Base-by-base conservation (phyloP, 2,329 filamentous ascomycete genomes). In the Ascocoryne sarcoides region DNA sequence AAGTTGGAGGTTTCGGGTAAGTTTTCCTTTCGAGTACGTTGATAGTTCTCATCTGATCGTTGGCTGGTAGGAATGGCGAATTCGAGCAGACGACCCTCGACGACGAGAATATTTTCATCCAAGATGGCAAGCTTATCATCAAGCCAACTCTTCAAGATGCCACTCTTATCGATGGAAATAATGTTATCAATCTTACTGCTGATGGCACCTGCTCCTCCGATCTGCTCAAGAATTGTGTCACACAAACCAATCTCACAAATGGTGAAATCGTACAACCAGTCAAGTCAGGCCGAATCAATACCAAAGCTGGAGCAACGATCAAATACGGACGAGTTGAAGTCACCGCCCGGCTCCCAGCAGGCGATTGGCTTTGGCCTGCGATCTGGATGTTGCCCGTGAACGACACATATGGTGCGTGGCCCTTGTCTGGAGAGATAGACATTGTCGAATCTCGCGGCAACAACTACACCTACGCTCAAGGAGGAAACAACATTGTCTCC, bases 301-400 rank as follows among this genome's bases (percentile, higher is more conserved):
- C 83, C 42, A 82, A 75, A 57, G 74, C 74, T 32, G 76, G 80
- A 12, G 77, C 77, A 5, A 71, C 65, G 12, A 84, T 93, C 67
- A 85, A 79, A 62, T 93, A 84, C 58, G 86, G 86, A 35, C 82
- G 84, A 32, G 73, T 93, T 38, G 84, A 93, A 59, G 84, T 93
- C 4, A 78, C 73, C 1, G 86, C 86, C 18, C 81, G 81, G 62
- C 65, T 92, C 19, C 84, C 86, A 4, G 62, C 68, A 35, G 86
- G 86, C 39, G 85, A 92, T 64, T 92, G 86, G 86, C 71, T 93
- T 9, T 92, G 86, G 86, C 86, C 86, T 2, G 84, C 84, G n/a
- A 90, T 93, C 55, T 89, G 84, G 83, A 84, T 93, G 82, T 69
- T 92, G 67, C 86, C 86, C 1, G 76, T 76, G 34, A 68, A 80